These are phyloP conservation scores for Nakaseomyces uthaithaninus DNA, from an alignment of 1,139 yeast species.

Conservation along the genomic window DNA sequence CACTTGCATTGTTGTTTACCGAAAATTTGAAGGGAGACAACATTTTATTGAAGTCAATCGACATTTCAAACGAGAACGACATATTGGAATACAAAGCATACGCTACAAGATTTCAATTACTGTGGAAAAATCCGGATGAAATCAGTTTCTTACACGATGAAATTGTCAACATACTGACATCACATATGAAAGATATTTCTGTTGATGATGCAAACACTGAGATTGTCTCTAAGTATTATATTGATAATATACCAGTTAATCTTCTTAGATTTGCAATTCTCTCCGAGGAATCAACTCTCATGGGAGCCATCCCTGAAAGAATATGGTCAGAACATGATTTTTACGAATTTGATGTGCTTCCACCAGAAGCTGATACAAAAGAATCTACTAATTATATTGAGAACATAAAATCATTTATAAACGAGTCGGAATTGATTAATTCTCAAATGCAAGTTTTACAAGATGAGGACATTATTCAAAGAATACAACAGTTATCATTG, in stretches of 20 bases:
- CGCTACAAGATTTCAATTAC: slow-evolving; percentile 21
- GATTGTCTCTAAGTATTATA: slow-evolving; percentile 18
- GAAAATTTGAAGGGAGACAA: slow-evolving; percentile 24
- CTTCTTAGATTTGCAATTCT: slow-evolving; percentile 57
- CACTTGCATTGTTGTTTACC: slow-evolving; percentile 27
- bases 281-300: slow-evolving; percentile 60
- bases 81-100: slow-evolving; percentile 26
- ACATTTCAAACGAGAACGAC: neutral
- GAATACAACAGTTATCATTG: slow-evolving; percentile 29
- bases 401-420: slow-evolving; percentile 35
- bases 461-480: slow-evolving; percentile 28
- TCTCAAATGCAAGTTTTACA: slow-evolving; percentile 24
- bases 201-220: slow-evolving; percentile 6
- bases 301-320: slow-evolving; percentile 57
- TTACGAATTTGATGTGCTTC: slow-evolving; percentile 62
- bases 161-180: slow-evolving; percentile 34
- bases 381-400: slow-evolving; percentile 32
- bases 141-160: slow-evolving; percentile 44
- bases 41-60: neutral
- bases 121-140: slow-evolving; percentile 31
- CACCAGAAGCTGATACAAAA: slow-evolving; percentile 41
- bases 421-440: slow-evolving; percentile 29
- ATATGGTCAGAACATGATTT: slow-evolving; percentile 59
- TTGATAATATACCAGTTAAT: slow-evolving; percentile 45
- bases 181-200: slow-evolving; percentile 8